Evolutionary conservation across 164 flowering plant species (phyloP), one percentile per base, ranked within the genome.

Genomic region (Aristolochia californica): DNA sequence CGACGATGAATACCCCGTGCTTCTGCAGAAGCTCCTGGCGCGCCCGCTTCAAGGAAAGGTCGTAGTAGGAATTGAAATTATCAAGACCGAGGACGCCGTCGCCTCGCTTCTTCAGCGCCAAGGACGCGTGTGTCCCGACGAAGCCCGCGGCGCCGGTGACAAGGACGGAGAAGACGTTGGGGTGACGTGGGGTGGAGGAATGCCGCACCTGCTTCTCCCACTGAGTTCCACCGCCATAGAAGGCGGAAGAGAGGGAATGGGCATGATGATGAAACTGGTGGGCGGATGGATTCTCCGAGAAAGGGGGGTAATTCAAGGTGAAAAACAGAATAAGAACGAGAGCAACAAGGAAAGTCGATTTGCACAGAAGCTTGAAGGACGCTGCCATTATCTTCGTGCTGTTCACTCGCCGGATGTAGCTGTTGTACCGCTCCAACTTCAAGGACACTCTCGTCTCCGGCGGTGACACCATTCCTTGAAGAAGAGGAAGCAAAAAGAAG

Each of bases 11-110:
- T 45, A 91, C 63, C 22, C 75, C 68, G 66, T 83, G 88, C 43
- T 71, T 73, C 1, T 25, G 2, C 1, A 91, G 66, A 1, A 85
- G 62, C 8, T 69, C 57, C 55, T 88, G 91, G 2, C 98, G 73
- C 13, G 85, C 83, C 13, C 88, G 74, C 58, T 91, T 91, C 34
- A 91, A 62, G 0, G 91, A 64, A 0, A 87, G 88, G 57, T 88
- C 93, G 62, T 91, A 91, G 69, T 91, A 91, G 55, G 73, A 53
- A 56, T 91, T 91, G 76, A 91, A 91, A 63, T 88, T 91, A 54
- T 91, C 98, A 34, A 91, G 71, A 3, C 98, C 98, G 2, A 91
- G 63, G 5, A 88, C 96, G 4, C 98, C 98, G 48, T 91, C 98
- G 21, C 98, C 98, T 5, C 98, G 80, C 49, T 83, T 84, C 56